Base-by-base conservation (phyloP, 2,329 filamentous ascomycete genomes). In the Scopulariopsis brevicaulis region DNA sequence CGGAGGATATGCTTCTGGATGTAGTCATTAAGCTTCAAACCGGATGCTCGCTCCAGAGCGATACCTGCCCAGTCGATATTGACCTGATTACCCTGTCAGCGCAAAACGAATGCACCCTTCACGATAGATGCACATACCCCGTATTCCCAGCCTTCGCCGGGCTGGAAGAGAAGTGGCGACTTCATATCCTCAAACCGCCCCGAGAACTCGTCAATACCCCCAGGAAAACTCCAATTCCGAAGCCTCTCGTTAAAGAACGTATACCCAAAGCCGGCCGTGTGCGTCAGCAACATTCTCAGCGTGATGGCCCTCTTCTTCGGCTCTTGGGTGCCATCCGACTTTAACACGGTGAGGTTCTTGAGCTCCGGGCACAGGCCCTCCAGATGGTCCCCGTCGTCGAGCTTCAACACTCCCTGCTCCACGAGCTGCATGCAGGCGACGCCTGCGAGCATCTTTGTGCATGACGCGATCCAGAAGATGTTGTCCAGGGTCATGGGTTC, bases 111-210 rank as follows among this genome's bases (percentile, higher is more conserved):
- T 14, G 7, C 18, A n/a, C 15, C 15, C 18, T 43, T n/a, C 40
- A 15, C 61, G 40, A 58, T 50, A 53, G 24, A 4, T 14, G 1
- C 1, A 3, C 28, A 58, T 67, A 81, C 77, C 0, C 79, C 79
- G 24, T 87, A 87, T 59, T 81, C 75, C 80, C 82, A 88, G 3
- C 71, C 72, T 25, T 78, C 75, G 0, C 84, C 84, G 0, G 85
- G 85, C 62, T 88, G 82, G 62, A 84, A 82, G 1, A 86, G 66
- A 18, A 89, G 67, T 1, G 84, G 80, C 59, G 69, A 65, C 40
- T 76, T 64, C 51, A 85, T 70, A 25, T 82, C 82, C 35, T 74
- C 71, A 18, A 76, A 64, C 6, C 79, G 71, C 0, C 79, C 78
- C 0, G 76, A 77, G 63, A 86, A 81, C 64, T 86, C 83, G 58